phyloP scores from a whole-genome alignment of 2,329 filamentous ascomycete species.

The Rhynchosporium secalis region DNA sequence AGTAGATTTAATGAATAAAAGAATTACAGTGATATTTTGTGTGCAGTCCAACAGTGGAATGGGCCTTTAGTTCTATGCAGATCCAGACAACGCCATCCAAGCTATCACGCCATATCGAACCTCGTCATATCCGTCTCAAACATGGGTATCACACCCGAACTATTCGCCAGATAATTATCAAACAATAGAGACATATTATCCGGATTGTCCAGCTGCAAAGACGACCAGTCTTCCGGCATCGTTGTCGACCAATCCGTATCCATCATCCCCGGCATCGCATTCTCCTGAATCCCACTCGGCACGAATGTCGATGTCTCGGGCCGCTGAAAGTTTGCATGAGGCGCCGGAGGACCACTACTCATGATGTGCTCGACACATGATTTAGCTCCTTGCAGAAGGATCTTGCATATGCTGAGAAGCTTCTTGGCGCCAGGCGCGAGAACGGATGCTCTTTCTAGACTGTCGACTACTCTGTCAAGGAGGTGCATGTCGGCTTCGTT shows the following conservation, averaged over 20 bases:
- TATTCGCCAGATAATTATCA: conserved; percentile 17
- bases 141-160: conserved; percentile 16
- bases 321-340: background rate
- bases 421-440: conserved; percentile 19
- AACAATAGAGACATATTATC: conserved; percentile 20
- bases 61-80: background rate
- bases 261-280: background rate
- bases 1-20: too few relatives aligned
- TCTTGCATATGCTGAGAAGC: conserved; percentile 15
- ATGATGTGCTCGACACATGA: conserved; percentile 19
- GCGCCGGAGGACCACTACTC: background rate
- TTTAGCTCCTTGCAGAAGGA: conserved; percentile 16
- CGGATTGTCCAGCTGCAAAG: conserved; percentile 11
- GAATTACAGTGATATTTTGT: too few relatives aligned
- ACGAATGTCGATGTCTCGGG: background rate
- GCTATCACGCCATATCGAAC: conserved; percentile 7
- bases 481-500: conserved; percentile 19
- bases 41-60: background rate
- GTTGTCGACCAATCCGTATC: conserved; percentile 5
- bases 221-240: conserved; percentile 16
- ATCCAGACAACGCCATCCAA: background rate
- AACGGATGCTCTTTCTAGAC: conserved; percentile 15
- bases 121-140: conserved; percentile 14
- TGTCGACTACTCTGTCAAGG: conserved; percentile 16
- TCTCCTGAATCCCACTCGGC: background rate